Evolutionary conservation across 2,329 filamentous ascomycete genomes (phyloP).

Genomic region (Aspergillus pseudonomiae): DNA sequence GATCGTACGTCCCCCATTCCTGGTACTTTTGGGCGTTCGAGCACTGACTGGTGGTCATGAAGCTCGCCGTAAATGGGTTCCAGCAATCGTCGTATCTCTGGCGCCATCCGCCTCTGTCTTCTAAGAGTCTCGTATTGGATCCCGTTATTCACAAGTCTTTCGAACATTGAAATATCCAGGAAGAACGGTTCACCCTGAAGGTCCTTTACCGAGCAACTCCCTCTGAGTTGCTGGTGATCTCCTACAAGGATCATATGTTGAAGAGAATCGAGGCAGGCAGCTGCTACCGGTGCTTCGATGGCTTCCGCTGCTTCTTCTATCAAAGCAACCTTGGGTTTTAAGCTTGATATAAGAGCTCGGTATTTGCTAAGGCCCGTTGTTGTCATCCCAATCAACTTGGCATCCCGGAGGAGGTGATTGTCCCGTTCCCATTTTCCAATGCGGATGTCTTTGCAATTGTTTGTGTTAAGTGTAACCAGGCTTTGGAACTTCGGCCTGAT

Average conservation of each 20-base stretch:
- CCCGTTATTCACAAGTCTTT: slow-evolving; percentile 69
- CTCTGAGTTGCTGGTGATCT: slow-evolving; percentile 78
- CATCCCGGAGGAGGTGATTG: slow-evolving; percentile 61
- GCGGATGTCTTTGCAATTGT: slow-evolving; percentile 56
- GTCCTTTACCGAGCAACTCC: slow-evolving; percentile 63
- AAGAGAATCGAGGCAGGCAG: slow-evolving; percentile 62
- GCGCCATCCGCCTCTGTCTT: slow-evolving; percentile 73
- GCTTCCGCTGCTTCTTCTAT: slow-evolving; percentile 83
- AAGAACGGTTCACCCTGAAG: slow-evolving; percentile 65
- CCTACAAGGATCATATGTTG: slow-evolving; percentile 72
- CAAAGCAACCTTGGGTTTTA: slow-evolving; percentile 69
- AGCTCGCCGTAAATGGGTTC: slow-evolving; percentile 64
- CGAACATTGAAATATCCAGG: slow-evolving; percentile 76
- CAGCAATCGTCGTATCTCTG: slow-evolving; percentile 65
- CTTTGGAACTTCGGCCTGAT: slow-evolving; percentile 53
- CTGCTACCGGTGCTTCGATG: slow-evolving; percentile 59
- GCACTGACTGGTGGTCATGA: slow-evolving; percentile 61
- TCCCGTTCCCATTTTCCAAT: slow-evolving; percentile 64
- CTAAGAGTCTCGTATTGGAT: slow-evolving; percentile 67
- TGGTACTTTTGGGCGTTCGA: slow-evolving; percentile 56
- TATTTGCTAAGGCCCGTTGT: slow-evolving; percentile 84
- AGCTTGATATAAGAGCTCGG: slow-evolving; percentile 66
- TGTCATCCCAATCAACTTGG: slow-evolving; percentile 68
- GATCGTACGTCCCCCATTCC: slow-evolving; percentile 65
- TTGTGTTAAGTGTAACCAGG: slow-evolving; percentile 55